These are phyloP conservation scores for Trichoderma gracile DNA, from an alignment of 2,329 filamentous ascomycete species.

Conservation along the genomic window DNA sequence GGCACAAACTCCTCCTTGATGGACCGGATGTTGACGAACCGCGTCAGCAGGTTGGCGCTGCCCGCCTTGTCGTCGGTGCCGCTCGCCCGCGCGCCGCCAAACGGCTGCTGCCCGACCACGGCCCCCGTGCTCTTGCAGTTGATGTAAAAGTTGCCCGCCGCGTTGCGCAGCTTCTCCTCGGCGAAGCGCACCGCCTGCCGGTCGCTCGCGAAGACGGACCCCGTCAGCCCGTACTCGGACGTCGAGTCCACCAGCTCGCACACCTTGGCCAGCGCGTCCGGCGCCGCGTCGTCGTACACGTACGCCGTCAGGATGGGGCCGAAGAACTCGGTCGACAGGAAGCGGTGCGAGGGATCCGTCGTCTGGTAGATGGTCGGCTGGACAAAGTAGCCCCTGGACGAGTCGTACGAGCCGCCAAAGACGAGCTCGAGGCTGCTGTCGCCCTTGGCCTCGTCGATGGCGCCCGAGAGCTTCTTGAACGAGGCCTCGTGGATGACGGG, in stretches of 20 bases:
- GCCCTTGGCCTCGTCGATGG: slow-evolving; percentile 77
- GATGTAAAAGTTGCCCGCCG: slow-evolving; percentile 82
- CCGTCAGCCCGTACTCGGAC: slow-evolving; percentile 76
- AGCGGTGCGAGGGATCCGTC: slow-evolving; percentile 69
- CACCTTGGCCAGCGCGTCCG: slow-evolving; percentile 56
- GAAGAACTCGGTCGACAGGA: slow-evolving; percentile 79
- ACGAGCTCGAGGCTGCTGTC: slow-evolving; percentile 73
- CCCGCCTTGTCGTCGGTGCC: slow-evolving; percentile 76
- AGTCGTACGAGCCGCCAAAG: slow-evolving; percentile 75
- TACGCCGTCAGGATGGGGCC: slow-evolving; percentile 74
- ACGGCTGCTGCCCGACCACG: slow-evolving; percentile 72
- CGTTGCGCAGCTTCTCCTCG: slow-evolving; percentile 69
- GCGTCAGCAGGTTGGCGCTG: slow-evolving; percentile 61
- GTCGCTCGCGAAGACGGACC: slow-evolving; percentile 72
- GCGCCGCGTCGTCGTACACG: slow-evolving; percentile 70
- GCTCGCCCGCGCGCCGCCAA: slow-evolving; percentile 66
- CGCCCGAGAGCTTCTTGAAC: slow-evolving; percentile 76
- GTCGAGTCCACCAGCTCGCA: slow-evolving; percentile 69
- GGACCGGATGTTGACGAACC: slow-evolving; percentile 67
- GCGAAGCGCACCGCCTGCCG: slow-evolving; percentile 65
- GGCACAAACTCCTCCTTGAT: slow-evolving; percentile 75
- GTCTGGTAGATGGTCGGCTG: slow-evolving; percentile 81
- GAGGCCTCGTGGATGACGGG: slow-evolving; percentile 81
- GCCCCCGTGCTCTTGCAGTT: slow-evolving; percentile 80
- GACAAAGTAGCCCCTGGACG: slow-evolving; percentile 77